Evolutionary conservation across 139 green algal species (phyloP).

Genomic region (Tetradesmus lagerheimii): DNA sequence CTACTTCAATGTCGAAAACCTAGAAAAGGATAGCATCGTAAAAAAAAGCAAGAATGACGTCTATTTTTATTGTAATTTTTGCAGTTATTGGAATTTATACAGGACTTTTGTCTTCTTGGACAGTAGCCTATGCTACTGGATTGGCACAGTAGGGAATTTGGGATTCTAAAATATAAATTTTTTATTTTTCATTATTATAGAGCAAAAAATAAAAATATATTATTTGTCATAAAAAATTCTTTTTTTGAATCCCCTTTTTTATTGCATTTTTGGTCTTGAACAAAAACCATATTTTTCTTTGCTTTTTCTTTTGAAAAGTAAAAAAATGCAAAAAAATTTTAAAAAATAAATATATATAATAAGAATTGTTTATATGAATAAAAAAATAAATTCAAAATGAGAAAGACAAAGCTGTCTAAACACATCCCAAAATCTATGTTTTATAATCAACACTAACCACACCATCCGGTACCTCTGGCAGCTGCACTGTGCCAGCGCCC

Average conservation of each 20-base stretch:
- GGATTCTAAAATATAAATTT: no score
- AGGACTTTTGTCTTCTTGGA: not conserved
- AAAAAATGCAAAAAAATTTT: no score
- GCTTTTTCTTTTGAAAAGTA: no score
- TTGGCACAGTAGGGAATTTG: not conserved
- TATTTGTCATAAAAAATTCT: no score
- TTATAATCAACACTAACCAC: not conserved
- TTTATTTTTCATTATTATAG: no score
- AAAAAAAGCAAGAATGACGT: constrained; percentile 7
- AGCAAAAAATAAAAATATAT: no score
- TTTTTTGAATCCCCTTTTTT: no score
- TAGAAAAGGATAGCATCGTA: constrained; percentile 25
- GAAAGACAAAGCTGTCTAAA: constrained; percentile 25
- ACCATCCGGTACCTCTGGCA: constrained; percentile 67
- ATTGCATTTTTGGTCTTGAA: no score
- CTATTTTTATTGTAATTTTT: constrained; percentile 37
- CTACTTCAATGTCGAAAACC: constrained; percentile 27
- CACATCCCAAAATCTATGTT: not conserved
- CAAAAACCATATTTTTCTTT: no score
- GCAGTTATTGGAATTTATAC: constrained; percentile 15
- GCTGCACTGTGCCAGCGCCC: constrained; percentile 47
- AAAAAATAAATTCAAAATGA: constrained; percentile 18
- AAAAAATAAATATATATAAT: no score
- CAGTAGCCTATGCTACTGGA: not conserved
- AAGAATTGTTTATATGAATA: no score